Evolutionary conservation across 176 grass and related monocot genomes (phyloP).

Genomic region (Poa annua): DNA sequence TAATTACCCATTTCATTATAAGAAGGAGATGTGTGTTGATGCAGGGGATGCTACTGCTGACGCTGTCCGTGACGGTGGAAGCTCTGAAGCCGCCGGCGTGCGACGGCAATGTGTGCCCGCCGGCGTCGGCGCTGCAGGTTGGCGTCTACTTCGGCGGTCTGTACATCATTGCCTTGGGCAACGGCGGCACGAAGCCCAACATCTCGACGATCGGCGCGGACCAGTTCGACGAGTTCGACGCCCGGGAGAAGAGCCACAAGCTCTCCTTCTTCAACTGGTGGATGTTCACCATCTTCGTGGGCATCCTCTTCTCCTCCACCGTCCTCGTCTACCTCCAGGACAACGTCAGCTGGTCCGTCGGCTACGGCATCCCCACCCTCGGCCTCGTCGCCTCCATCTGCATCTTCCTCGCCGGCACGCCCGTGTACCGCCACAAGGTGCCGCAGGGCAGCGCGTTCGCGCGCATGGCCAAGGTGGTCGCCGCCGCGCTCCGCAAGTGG

Average conservation of each 20-base stretch:
- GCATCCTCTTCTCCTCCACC: constrained; percentile 48
- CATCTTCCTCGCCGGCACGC: constrained; percentile 56
- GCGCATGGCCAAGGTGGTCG: constrained; percentile 54
- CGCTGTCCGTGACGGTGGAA: constrained; percentile 36
- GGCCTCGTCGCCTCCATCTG: constrained; percentile 49
- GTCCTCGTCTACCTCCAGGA: constrained; percentile 63
- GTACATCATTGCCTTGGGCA: constrained; percentile 48
- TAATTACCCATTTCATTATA: too few species aligned
- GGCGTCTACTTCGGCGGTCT: constrained; percentile 52
- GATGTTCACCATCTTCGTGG: constrained; percentile 58
- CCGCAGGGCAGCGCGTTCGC: constrained; percentile 56
- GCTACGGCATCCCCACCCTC: constrained; percentile 56
- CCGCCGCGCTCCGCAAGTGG: constrained; percentile 45
- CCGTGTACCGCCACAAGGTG: constrained; percentile 60
- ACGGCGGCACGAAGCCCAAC: constrained; percentile 52
- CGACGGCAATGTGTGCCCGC: neutral
- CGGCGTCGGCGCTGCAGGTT: constrained; percentile 36
- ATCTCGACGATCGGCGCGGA: constrained; percentile 60
- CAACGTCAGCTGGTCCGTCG: constrained; percentile 59
- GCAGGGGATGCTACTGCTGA: constrained; percentile 53
- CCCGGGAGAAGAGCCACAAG: constrained; percentile 43
- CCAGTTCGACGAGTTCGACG: constrained; percentile 57
- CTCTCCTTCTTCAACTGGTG: constrained; percentile 66
- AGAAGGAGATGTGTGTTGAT: neutral
- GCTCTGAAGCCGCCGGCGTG: constrained; percentile 44